Conservation (phyloP, 2,329 filamentous ascomycete species). For the Tolypocladium pustulatum region DNA sequence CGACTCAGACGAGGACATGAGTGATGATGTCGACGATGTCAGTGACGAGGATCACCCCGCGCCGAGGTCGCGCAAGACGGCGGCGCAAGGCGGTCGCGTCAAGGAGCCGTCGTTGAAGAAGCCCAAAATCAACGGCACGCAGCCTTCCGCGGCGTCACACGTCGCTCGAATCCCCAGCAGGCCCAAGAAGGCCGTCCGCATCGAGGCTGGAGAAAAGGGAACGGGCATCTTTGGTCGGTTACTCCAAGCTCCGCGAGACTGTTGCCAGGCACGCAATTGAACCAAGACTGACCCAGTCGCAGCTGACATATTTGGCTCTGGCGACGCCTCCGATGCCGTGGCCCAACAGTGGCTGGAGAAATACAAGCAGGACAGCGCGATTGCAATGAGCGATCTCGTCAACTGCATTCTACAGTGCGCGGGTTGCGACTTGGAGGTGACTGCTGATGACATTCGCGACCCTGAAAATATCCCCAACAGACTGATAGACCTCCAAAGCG, state of each 20-base stretch:
- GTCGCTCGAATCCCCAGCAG: constrained; percentile 37
- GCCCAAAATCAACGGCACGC: constrained; percentile 50
- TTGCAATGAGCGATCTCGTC: constrained; percentile 50
- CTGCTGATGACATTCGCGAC: constrained; percentile 76
- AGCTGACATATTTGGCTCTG: constrained; percentile 56
- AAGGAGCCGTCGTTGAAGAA: constrained; percentile 54
- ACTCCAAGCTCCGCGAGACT: constrained; percentile 7
- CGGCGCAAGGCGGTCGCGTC: constrained; percentile 31
- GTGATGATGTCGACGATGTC: constrained; percentile 35
- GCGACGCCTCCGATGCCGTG: constrained; percentile 43
- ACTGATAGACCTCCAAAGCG: constrained; percentile 74
- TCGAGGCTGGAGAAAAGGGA: constrained; percentile 39
- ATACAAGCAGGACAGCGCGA: constrained; percentile 43
- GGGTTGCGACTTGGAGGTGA: constrained; percentile 72
- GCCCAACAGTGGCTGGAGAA: constrained; percentile 49
- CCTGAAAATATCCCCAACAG: constrained; percentile 74
- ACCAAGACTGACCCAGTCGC: constrained; percentile 10
- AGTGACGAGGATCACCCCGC: constrained; percentile 31
- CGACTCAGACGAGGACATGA: constrained; percentile 34
- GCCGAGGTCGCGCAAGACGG: constrained; percentile 22
- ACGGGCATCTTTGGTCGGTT: constrained; percentile 45
- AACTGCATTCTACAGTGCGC: constrained; percentile 61
- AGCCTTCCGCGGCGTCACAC: constrained; percentile 23
- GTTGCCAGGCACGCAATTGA: constrained; percentile 5
- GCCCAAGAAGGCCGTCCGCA: constrained; percentile 45